Evolutionary conservation across 2,329 filamentous ascomycete species (phyloP), one percentile per base, ranked within the genome.

Genomic region (Trichoderma afroharzianum): DNA sequence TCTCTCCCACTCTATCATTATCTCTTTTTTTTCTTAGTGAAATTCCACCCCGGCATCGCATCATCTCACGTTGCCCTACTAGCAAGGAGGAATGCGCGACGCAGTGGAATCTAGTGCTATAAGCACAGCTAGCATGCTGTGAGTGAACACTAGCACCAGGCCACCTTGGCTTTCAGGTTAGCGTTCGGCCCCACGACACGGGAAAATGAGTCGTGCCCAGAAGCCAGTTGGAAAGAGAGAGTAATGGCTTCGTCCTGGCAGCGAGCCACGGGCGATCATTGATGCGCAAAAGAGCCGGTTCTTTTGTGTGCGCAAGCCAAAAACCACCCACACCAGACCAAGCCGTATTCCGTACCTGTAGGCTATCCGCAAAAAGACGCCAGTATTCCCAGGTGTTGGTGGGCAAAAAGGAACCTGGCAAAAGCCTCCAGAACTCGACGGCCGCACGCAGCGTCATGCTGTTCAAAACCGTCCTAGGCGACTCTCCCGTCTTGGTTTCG

Each of bases 31-130:
- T 8, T 36, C 18, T 55, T 50, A 28, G 43, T 70, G 71, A 64
- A 72, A 70, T 70, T 50, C 53, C 30, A 72, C 71, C 71, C 71
- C n/a, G 59, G 32, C 64, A 72, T 72, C 64, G 71, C 71, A 72
- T 63, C 68, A 70, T 70, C 43, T 21, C 39, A 26, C 14, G 36
- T 26, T 32, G 63, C 43, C 32, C 57, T 30, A 43, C 28, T 26
- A 57, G 32, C 53, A 24, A 32, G 36, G 66, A 68, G 55, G 55
- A 68, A 59, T 61, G 66, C 33, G 21, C 55, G 36, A 33, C 55
- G 28, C 66, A 39, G 39, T 61, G 28, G 21, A 50, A 61, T 61
- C 21, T 43, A 32, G 33, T 58, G 53, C 64, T 68, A 68, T 47
- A 58, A 68, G 64, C 64, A 66, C 28, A 33, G 43, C 55, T 32